Evolutionary conservation across 306 rosid species (phyloP).

Genomic region (Dalbergia oliveri): DNA sequence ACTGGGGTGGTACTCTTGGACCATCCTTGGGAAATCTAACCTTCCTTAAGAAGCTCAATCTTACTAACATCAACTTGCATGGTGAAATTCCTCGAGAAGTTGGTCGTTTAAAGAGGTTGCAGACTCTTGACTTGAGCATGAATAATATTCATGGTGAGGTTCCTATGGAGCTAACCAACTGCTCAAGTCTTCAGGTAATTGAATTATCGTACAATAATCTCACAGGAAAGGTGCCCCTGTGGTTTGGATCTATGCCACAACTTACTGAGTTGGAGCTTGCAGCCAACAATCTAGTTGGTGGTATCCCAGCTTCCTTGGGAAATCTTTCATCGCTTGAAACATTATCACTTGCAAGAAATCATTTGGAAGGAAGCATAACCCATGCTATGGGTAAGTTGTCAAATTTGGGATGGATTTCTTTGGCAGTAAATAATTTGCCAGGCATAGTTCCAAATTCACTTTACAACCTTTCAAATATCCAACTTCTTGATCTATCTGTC

Average conservation of each 20-base stretch:
- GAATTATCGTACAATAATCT: neutral
- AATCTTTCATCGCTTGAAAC: conserved; percentile 34
- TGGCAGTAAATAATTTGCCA: conserved; percentile 9
- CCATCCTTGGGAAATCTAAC: conserved; percentile 45
- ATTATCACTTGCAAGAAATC: neutral
- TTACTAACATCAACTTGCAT: neutral
- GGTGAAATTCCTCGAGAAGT: conserved; percentile 34
- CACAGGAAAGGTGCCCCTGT: conserved; percentile 28
- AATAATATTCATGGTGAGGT: conserved; percentile 36
- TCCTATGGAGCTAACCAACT: conserved; percentile 21
- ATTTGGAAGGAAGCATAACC: conserved; percentile 48
- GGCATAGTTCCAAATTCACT: conserved; percentile 40
- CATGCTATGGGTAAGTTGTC: conserved; percentile 37
- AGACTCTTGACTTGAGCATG: neutral
- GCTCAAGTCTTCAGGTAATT: conserved; percentile 30
- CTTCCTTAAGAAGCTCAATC: neutral
- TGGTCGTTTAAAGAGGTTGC: conserved; percentile 39
- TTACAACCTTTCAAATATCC: conserved; percentile 45
- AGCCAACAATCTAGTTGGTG: conserved; percentile 29
- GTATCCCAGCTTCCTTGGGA: conserved; percentile 46
- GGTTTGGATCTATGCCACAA: conserved; percentile 38
- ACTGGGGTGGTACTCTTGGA: conserved; percentile 36
- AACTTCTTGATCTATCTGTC: fast-evolving
- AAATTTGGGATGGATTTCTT: neutral
- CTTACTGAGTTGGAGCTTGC: neutral